These are phyloP conservation scores for Leccinum ponderosum DNA, from an alignment of 1,284 basidiomycete genomes.

Conservation along the genomic window DNA sequence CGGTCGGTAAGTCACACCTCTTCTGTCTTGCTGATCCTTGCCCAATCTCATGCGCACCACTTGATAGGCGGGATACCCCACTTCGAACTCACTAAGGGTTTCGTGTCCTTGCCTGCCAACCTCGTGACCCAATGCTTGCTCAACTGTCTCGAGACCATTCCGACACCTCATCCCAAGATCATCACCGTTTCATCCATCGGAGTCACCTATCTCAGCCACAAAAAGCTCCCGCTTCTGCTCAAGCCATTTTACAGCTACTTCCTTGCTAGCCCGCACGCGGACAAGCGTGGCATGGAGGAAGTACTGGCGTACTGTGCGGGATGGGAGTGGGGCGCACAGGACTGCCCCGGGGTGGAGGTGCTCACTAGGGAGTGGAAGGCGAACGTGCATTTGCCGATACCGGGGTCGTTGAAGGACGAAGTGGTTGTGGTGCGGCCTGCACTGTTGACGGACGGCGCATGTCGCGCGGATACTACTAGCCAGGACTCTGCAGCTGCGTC, in stretches of 20 bases:
- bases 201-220: conserved; percentile 44
- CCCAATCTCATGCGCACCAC: neutral
- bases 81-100: conserved; percentile 27
- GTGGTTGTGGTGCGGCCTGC: conserved; percentile 57
- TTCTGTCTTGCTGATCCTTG: neutral
- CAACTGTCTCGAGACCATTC: conserved; percentile 32
- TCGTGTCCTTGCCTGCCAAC: conserved; percentile 25
- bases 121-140: conserved; percentile 32
- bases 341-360: conserved; percentile 39
- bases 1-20: conserved; percentile 22
- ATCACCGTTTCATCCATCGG: conserved; percentile 55
- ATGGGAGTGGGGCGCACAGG: conserved; percentile 42
- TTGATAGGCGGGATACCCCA: conserved; percentile 17
- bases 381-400: conserved; percentile 34
- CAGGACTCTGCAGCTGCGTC: neutral
- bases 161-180: conserved; percentile 44
- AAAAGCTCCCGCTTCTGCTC: conserved; percentile 46
- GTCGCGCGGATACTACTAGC: conserved; percentile 33
- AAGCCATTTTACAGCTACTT: conserved; percentile 46
- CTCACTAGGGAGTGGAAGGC: conserved; percentile 43
- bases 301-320: conserved; percentile 47
- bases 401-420: conserved; percentile 42
- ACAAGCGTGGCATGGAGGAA: conserved; percentile 59
- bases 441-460: conserved; percentile 57
- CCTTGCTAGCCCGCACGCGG: conserved; percentile 47